phyloP scores from a whole-genome alignment of 2,329 filamentous ascomycete genomes.

The Gyromitra esculenta region DNA sequence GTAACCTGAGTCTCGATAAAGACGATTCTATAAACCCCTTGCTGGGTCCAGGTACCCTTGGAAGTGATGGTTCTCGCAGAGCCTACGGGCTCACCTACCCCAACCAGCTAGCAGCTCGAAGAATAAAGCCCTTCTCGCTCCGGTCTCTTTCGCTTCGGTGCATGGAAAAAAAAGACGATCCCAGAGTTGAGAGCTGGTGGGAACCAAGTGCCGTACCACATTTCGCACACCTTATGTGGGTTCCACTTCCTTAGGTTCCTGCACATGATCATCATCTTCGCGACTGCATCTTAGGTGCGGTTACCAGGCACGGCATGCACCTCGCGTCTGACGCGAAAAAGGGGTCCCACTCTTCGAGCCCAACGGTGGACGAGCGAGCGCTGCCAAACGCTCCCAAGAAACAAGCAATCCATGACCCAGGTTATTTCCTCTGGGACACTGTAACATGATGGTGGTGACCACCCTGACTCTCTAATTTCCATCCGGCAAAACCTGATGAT shows the following conservation, averaged over 20 bases:
- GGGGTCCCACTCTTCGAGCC: slow-evolving; percentile 28
- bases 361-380: background rate
- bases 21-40: slow-evolving; percentile 28
- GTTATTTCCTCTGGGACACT: slow-evolving; percentile 4
- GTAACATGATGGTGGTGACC: slow-evolving; percentile 22
- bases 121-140: slow-evolving; percentile 28
- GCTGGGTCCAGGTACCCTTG: slow-evolving; percentile 8
- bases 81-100: slow-evolving; percentile 16
- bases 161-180: slow-evolving; percentile 39
- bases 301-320: slow-evolving; percentile 44
- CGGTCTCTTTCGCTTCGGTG: slow-evolving; percentile 24
- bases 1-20: slow-evolving; percentile 21
- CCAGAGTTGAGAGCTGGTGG: slow-evolving; percentile 7
- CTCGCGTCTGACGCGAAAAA: slow-evolving; percentile 44
- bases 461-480: slow-evolving; percentile 30
- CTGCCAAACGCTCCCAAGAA: slow-evolving; percentile 17
- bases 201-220: slow-evolving; percentile 22
- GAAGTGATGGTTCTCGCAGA: slow-evolving; percentile 2
- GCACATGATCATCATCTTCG: slow-evolving; percentile 42
- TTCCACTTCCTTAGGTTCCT: slow-evolving; percentile 20
- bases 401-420: slow-evolving; percentile 37
- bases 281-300: slow-evolving; percentile 29
- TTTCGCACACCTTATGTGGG: slow-evolving; percentile 30
- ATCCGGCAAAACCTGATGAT: slow-evolving; percentile 8
- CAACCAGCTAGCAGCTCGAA: slow-evolving; percentile 19